Base-by-base conservation (phyloP, 2,329 filamentous ascomycete species). In the Akanthomyces uredinophilus region DNA sequence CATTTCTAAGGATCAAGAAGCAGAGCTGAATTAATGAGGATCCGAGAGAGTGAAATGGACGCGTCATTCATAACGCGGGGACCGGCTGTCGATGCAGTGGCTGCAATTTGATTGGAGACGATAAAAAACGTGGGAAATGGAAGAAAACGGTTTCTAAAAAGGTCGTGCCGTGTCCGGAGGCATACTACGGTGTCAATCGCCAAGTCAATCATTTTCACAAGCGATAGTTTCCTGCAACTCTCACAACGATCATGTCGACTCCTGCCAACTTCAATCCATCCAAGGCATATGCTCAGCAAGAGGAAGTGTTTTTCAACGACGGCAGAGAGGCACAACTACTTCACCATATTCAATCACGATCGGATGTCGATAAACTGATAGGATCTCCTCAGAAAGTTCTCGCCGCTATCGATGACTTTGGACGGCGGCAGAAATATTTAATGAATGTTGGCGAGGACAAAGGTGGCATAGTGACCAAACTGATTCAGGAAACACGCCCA, bases 381-480 rank as follows among this genome's bases (percentile, higher is more conserved):
- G 85, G 83, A 22, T 86, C 84, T 22, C 89, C 90, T 0, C 70
- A 81, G 18, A 81, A 81, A 61, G 83, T 94, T 1, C 78, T 93
- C 0, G 78, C 80, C 29, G 84, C 84, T 32, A 92, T 94, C 71
- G 89, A 94, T 69, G 83, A 89, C 58, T 94, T 74, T 67, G 76
- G 70, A 20, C 68, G 67, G 16, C 54, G 86, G 82, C 3, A 80
- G 84, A 89, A 87, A 71, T 90, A 88, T 65, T 81, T 94, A 57
- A 94, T 94, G 87, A 94, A 92, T 66, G 85, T 95, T 2, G 90
- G 91, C 46, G 81, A 87, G 66, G 80, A 86, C 69, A 95, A 95
- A 75, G 90, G 89, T 52, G 81, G 80, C 65, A 87, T 92, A 59
- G 84, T 94, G 1, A 82, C 82, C 10, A 81, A 89, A 35, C 73